Percentiles rank a stretch among this genome's conserved stretches.
These are phyloP conservation scores for Trichoderma hamatum DNA, from an alignment of 2,329 filamentous ascomycete species.

Conservation along the genomic window DNA sequence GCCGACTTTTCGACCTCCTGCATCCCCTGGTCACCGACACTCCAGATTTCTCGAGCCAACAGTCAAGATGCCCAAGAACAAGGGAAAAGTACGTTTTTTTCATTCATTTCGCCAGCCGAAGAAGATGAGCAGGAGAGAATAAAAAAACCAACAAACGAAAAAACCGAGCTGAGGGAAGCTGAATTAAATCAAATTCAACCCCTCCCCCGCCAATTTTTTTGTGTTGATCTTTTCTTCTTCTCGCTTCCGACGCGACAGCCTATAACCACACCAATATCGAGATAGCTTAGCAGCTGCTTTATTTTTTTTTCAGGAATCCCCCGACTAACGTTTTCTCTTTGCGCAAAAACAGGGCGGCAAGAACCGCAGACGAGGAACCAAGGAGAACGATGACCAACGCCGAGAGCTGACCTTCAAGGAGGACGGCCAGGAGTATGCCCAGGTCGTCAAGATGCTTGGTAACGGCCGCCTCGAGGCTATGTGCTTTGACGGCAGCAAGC, in stretches of 20 bases:
- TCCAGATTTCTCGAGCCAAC: conserved; percentile 24
- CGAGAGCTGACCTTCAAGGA: conserved; percentile 99
- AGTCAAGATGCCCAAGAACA: conserved; percentile 91
- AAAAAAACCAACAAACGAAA: background rate
- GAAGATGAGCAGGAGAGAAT: background rate
- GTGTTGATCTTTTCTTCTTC: background rate
- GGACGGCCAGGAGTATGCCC: conserved; percentile 75
- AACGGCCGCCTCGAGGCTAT: conserved; percentile 91
- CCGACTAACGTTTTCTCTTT: conserved; percentile 6
- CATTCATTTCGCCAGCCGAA: conserved; percentile 13
- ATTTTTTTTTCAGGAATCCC: background rate
- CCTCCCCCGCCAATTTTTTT: conserved; percentile 21
- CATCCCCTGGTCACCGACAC: conserved; percentile 21
- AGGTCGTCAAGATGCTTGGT: conserved; percentile 83
- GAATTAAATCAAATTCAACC: conserved; percentile 2
- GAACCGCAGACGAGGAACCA: conserved; percentile 97
- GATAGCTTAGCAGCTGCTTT: background rate
- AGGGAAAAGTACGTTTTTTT: conserved; percentile 80
- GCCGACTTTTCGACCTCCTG: conserved; percentile 12
- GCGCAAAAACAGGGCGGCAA: conserved; percentile 77
- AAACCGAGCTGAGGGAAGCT: background rate
- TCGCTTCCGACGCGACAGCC: background rate
- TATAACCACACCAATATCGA: background rate
- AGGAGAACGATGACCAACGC: conserved; percentile 99
- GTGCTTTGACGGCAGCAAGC: conserved; percentile 81